Conservation (phyloP, 345 rosid species). For the Arabidopsis suecica region DNA sequence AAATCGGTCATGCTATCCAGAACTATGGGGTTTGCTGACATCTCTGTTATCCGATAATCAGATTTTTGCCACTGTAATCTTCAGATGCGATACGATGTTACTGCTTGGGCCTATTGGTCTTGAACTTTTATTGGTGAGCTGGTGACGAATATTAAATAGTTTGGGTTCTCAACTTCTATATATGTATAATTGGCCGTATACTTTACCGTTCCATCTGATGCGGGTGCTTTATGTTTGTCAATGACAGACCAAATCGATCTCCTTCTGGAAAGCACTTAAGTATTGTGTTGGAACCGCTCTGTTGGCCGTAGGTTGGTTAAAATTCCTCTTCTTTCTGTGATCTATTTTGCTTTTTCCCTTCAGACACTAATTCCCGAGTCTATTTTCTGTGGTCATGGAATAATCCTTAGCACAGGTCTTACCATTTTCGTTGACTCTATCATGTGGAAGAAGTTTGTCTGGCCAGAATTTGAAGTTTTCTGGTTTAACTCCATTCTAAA, state of each 20-base stretch:
- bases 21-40: constrained; percentile 26
- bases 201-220: constrained; percentile 43
- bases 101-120: constrained; percentile 83
- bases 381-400: constrained; percentile 37
- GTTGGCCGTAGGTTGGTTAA: constrained; percentile 68
- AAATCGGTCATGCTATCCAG: constrained; percentile 14
- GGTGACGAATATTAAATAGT: constrained; percentile 17
- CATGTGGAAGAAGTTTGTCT: constrained; percentile 82
- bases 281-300: constrained; percentile 61
- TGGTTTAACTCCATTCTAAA: constrained; percentile 97
- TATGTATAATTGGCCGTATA: constrained; percentile 7
- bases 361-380: constrained; percentile 28
- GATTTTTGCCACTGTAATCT: constrained; percentile 72
- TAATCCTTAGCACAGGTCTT: constrained; percentile 66
- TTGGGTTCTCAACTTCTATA: constrained; percentile 23
- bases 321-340: constrained; percentile 16
- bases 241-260: constrained; percentile 76
- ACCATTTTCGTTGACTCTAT: constrained; percentile 79
- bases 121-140: constrained; percentile 80
- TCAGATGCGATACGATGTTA: constrained; percentile 87
- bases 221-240: constrained; percentile 39
- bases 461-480: constrained; percentile 98
- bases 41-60: constrained; percentile 47
- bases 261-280: constrained; percentile 67
- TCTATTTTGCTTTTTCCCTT: constrained; percentile 26